These are phyloP conservation scores for Coriaria nepalensis DNA, from an alignment of 306 rosid species.

Conservation along the genomic window DNA sequence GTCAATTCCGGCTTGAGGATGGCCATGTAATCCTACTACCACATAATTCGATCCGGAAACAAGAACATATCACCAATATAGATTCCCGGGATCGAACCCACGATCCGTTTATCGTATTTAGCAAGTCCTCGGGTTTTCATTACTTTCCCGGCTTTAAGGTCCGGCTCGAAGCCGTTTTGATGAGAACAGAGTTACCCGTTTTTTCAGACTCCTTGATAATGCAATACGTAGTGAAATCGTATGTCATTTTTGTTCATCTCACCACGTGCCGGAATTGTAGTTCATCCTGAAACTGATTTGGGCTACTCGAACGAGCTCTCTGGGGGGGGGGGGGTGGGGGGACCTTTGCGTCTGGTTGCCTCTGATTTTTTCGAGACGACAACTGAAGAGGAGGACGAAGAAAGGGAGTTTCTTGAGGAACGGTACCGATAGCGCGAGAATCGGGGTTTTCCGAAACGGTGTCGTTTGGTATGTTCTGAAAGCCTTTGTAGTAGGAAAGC, in stretches of 20 bases:
- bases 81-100: slow-evolving; percentile 82
- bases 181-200: slow-evolving; percentile 21
- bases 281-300: slow-evolving; percentile 45
- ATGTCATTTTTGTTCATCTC: slow-evolving; percentile 56
- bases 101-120: slow-evolving; percentile 76
- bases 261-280: slow-evolving; percentile 44
- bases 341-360: slow-evolving; percentile 17
- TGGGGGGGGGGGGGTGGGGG: no score
- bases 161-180: slow-evolving; percentile 41
- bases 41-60: slow-evolving; percentile 72
- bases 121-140: slow-evolving; percentile 56
- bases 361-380: slow-evolving; percentile 16
- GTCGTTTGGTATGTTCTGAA: slow-evolving; percentile 16
- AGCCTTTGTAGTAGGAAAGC: slow-evolving; percentile 33
- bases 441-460: slow-evolving; percentile 24
- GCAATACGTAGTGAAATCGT: slow-evolving; percentile 51
- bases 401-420: slow-evolving; percentile 25
- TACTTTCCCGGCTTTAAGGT: slow-evolving; percentile 43
- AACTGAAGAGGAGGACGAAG: not conserved
- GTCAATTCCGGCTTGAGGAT: slow-evolving; percentile 88
- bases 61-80: slow-evolving; percentile 74
- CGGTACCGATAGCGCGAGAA: slow-evolving; percentile 53
- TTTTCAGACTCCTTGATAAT: slow-evolving; percentile 30
- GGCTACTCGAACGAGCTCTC: slow-evolving; percentile 64
- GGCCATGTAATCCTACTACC: slow-evolving; percentile 87